Conservation (phyloP, 1,284 basidiomycete genomes). For the Marasmius oreades region DNA sequence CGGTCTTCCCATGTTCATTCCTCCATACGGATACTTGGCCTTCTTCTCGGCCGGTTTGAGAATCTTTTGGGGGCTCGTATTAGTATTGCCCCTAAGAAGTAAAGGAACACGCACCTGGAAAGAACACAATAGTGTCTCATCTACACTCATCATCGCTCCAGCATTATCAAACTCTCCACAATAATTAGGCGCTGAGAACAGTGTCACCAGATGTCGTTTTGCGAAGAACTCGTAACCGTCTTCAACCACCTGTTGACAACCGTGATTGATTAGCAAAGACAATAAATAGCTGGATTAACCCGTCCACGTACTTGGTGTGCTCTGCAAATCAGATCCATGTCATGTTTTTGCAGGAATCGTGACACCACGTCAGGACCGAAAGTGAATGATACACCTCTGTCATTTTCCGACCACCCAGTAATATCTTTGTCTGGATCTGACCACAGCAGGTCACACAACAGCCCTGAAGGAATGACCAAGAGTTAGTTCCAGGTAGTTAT, state of each 20-base stretch:
- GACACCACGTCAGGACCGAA: constrained; percentile 98
- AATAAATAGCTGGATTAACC: constrained; percentile 5
- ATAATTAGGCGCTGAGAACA: constrained; percentile 98
- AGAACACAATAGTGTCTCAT: constrained; percentile 95
- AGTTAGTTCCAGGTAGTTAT: neutral
- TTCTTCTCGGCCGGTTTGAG: constrained; percentile 99
- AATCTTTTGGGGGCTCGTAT: constrained; percentile 52
- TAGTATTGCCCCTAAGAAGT: neutral
- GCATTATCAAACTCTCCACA: constrained; percentile 99
- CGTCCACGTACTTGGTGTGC: constrained; percentile 87
- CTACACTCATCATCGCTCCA: constrained; percentile 99
- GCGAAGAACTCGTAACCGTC: constrained; percentile 99
- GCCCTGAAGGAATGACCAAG: constrained; percentile 47
- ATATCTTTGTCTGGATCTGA: constrained; percentile 99
- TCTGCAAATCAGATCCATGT: constrained; percentile 99
- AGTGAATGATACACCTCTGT: constrained; percentile 97
- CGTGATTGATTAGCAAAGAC: neutral
- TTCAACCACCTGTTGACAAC: constrained; percentile 79
- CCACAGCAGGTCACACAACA: constrained; percentile 97
- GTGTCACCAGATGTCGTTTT: constrained; percentile 93
- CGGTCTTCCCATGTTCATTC: constrained; percentile 75
- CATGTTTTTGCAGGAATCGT: constrained; percentile 97
- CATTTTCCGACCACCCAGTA: constrained; percentile 99
- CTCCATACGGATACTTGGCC: constrained; percentile 85
- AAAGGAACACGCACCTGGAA: constrained; percentile 78